Percentiles rank a stretch among this genome's conserved stretches.
Evolutionary conservation across 1,139 yeast species (phyloP).

Genomic region (Yamadazyma blattariae): DNA sequence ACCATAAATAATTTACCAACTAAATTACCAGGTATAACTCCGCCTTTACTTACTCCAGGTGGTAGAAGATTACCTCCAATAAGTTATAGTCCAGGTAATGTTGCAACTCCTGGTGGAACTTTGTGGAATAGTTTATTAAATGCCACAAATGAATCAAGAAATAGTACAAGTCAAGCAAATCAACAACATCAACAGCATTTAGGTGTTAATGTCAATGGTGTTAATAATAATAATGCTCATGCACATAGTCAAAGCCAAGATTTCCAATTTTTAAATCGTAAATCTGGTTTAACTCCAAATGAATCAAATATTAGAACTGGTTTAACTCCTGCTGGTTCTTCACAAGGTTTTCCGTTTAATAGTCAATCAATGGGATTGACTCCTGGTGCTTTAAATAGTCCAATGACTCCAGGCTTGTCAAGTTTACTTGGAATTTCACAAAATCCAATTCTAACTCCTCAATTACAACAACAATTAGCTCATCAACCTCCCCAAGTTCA

Average conservation of each 20-base stretch:
- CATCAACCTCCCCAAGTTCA: constrained; percentile 11
- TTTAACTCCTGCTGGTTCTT: constrained; percentile 51
- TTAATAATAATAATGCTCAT: constrained; percentile 1
- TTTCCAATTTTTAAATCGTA: constrained; percentile 34
- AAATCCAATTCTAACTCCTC: constrained; percentile 28
- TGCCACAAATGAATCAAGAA: constrained; percentile 22
- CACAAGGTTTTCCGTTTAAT: constrained; percentile 31
- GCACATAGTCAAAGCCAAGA: constrained; percentile 10
- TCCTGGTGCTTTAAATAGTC: constrained; percentile 41
- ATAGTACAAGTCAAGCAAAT: constrained; percentile 1
- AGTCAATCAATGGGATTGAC: constrained; percentile 33
- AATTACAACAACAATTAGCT: constrained; percentile 16
- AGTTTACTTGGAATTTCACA: constrained; percentile 33
- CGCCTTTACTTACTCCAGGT: constrained; percentile 59
- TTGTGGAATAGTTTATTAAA: constrained; percentile 47
- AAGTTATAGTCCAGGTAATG: constrained; percentile 37
- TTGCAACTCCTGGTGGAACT: constrained; percentile 47
- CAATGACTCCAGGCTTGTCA: constrained; percentile 48
- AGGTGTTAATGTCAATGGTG: constrained; percentile 1
- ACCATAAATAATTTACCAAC: constrained; percentile 17
- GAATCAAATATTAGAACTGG: constrained; percentile 68
- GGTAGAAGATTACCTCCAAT: constrained; percentile 60
- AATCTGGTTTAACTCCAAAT: constrained; percentile 68
- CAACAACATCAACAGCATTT: background rate
- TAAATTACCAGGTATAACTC: constrained; percentile 46